These are phyloP conservation scores for Fusarium foetens DNA, from an alignment of 2,329 filamentous ascomycete genomes.

Conservation along the genomic window DNA sequence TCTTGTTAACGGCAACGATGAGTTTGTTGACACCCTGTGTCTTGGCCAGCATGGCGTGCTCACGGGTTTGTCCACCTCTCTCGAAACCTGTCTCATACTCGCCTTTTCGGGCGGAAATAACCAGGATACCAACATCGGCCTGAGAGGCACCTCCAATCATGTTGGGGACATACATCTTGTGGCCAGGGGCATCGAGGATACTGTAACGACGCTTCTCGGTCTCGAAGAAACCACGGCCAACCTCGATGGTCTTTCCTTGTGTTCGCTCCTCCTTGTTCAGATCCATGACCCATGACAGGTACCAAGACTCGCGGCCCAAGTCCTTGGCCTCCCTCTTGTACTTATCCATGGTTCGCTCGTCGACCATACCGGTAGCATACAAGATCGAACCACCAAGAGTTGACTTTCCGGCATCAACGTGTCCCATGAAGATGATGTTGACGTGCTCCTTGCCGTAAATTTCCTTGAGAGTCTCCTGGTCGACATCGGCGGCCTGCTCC, in stretches of 20 bases:
- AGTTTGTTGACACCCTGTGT: constrained; percentile 98
- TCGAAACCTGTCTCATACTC: constrained; percentile 99
- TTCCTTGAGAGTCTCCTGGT: constrained; percentile 81
- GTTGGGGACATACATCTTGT: constrained; percentile 97
- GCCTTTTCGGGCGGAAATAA: constrained; percentile 96
- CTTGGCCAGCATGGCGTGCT: constrained; percentile 97
- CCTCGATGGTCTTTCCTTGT: constrained; percentile 98
- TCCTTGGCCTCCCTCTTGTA: constrained; percentile 98
- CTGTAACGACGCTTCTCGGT: constrained; percentile 96
- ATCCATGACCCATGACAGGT: constrained; percentile 97
- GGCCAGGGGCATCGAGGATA: constrained; percentile 94
- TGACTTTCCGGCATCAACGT: constrained; percentile 98
- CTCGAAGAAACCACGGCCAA: constrained; percentile 95
- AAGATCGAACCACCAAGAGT: constrained; percentile 94
- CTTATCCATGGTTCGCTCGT: constrained; percentile 97
- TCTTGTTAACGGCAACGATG: constrained; percentile 96
- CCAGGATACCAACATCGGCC: constrained; percentile 92
- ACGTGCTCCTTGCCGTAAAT: constrained; percentile 94
- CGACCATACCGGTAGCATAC: constrained; percentile 97
- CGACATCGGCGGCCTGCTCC: constrained; percentile 80
- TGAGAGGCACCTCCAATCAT: constrained; percentile 98
- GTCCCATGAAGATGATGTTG: constrained; percentile 97
- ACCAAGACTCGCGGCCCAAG: constrained; percentile 96
- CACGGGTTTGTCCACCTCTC: constrained; percentile 92
- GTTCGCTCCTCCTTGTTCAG: constrained; percentile 94